Percentiles rank a stretch among this genome's conserved stretches.
Evolutionary conservation across 2,329 filamentous ascomycete species (phyloP).

Genomic region (Cladosporium halotolerans): DNA sequence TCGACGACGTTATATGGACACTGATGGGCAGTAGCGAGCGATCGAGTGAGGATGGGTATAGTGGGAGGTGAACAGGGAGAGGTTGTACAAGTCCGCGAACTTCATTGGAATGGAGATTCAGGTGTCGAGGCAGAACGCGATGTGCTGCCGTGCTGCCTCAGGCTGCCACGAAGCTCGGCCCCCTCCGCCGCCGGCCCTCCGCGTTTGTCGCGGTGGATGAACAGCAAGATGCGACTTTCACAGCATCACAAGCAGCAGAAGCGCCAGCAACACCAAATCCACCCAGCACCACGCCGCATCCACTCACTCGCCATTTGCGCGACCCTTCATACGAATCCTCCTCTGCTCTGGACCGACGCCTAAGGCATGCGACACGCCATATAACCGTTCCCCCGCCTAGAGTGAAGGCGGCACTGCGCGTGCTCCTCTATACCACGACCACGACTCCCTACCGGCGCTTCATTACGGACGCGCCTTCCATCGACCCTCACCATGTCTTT

Average conservation of each 20-base stretch:
- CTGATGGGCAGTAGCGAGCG: background rate
- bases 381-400: background rate
- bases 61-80: background rate
- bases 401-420: slow-evolving; percentile 4
- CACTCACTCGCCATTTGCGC: too few species aligned
- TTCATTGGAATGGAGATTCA: too few species aligned
- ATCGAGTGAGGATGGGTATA: background rate
- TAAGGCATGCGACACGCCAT: slow-evolving; percentile 10
- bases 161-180: too few species aligned
- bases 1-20: background rate
- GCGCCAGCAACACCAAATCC: background rate
- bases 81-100: too few species aligned
- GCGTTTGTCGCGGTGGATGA: too few species aligned
- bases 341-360: background rate
- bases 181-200: too few species aligned
- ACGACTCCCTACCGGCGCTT: background rate
- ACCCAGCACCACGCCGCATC: background rate
- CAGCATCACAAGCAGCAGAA: background rate
- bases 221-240: background rate
- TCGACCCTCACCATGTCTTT: slow-evolving; percentile 2
- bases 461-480: background rate
- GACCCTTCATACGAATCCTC: background rate
- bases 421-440: background rate
- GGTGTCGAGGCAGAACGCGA: too few species aligned
- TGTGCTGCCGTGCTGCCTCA: too few species aligned